Evolutionary conservation across 75 land plant genomes (phyloP).

Genomic region (Pinus taeda): DNA sequence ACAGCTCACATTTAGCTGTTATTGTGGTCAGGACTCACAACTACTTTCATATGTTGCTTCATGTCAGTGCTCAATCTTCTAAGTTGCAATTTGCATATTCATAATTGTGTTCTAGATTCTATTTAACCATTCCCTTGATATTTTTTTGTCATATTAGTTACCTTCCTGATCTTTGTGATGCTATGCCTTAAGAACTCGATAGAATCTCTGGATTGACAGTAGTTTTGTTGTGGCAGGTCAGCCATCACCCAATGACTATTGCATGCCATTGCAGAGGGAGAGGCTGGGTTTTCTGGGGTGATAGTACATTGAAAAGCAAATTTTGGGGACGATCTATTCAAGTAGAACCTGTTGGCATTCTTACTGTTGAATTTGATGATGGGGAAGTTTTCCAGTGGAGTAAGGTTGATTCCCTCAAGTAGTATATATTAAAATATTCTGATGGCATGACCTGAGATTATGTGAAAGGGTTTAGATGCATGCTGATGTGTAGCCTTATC

Average conservation of each 20-base stretch:
- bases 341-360: slow-evolving; percentile 62
- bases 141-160: neutral
- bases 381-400: slow-evolving; percentile 74
- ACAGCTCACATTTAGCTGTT: neutral
- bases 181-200: neutral
- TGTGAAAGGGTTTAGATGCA: neutral
- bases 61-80: neutral
- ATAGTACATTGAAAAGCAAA: slow-evolving; percentile 62
- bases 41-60: neutral
- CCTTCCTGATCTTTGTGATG: neutral
- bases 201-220: neutral
- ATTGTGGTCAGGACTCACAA: neutral
- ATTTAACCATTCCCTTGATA: neutral
- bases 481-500: neutral
- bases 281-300: slow-evolving; percentile 75
- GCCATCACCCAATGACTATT: slow-evolving; percentile 72
- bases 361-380: slow-evolving; percentile 62
- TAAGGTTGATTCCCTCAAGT: slow-evolving; percentile 30
- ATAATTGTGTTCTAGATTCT: neutral
- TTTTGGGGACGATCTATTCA: slow-evolving; percentile 79
- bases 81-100: neutral
- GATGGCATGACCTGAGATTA: neutral
- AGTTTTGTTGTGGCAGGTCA: slow-evolving; percentile 40
- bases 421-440: neutral
- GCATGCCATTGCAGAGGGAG: slow-evolving; percentile 74